phyloP scores from a whole-genome alignment of 1,284 basidiomycete species.

The Marasmius oreades region DNA sequence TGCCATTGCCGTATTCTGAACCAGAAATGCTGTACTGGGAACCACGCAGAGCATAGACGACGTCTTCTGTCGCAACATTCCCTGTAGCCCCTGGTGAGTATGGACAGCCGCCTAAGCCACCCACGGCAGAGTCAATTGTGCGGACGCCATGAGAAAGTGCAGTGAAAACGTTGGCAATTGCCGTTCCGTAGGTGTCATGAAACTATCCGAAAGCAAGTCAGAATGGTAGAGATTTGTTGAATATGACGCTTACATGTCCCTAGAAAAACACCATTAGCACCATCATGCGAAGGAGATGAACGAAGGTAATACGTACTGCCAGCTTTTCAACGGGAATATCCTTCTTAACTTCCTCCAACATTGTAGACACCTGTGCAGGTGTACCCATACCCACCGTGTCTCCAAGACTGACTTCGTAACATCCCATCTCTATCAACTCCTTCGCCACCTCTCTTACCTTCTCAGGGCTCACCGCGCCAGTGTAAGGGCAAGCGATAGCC shows the following conservation, averaged over 20 bases:
- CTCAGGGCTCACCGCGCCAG: constrained; percentile 69
- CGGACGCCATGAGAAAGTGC: constrained; percentile 65
- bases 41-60: constrained; percentile 79
- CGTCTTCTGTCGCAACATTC: constrained; percentile 91
- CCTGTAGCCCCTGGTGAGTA: constrained; percentile 94
- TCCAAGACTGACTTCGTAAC: constrained; percentile 89
- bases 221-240: neutral
- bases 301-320: constrained; percentile 52
- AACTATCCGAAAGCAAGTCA: constrained; percentile 47
- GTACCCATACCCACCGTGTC: constrained; percentile 91
- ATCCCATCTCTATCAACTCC: constrained; percentile 83
- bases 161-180: constrained; percentile 66
- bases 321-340: constrained; percentile 60
- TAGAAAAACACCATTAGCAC: constrained; percentile 20
- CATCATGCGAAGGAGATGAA: constrained; percentile 10
- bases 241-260: constrained; percentile 53
- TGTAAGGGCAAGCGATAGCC: constrained; percentile 84
- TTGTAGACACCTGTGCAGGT: constrained; percentile 60
- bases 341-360: constrained; percentile 71
- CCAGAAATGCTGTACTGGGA: constrained; percentile 69
- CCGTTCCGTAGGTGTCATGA: constrained; percentile 91
- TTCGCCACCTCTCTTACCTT: constrained; percentile 71
- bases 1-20: constrained; percentile 22
- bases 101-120: constrained; percentile 91
- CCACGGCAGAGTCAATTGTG: constrained; percentile 73